Conservation (phyloP, 495 filamentous ascomycete genomes). For the Aspergillus biplanus region DNA sequence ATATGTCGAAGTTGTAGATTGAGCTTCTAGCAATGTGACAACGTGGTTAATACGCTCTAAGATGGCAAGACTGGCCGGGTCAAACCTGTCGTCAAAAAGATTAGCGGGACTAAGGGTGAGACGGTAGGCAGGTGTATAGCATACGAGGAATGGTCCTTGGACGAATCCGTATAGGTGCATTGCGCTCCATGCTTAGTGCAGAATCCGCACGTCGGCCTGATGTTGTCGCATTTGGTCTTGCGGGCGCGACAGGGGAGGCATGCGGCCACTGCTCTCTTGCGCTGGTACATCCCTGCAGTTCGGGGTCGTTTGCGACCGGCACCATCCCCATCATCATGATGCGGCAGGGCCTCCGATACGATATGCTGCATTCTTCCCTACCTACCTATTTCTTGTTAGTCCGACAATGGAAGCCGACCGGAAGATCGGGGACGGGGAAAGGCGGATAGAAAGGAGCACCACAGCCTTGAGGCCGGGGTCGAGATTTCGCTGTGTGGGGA, state of each 20-base stretch:
- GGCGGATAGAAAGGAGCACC: neutral
- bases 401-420: no score
- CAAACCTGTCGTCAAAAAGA: neutral
- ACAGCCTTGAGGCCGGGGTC: no score
- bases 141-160: constrained; percentile 3
- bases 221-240: constrained; percentile 6
- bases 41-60: neutral
- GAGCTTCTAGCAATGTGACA: neutral
- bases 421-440: neutral
- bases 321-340: neutral
- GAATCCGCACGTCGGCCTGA: neutral
- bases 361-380: neutral
- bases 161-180: neutral
- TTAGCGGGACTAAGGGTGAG: neutral
- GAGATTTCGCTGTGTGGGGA: neutral
- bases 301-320: neutral
- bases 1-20: neutral
- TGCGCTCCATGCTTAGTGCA: neutral
- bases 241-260: neutral
- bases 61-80: constrained; percentile 3
- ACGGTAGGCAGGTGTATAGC: neutral
- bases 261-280: neutral
- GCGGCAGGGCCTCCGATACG: neutral
- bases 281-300: constrained; percentile 1
- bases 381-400: neutral